Conservation (phyloP, 768 basidiomycete species). For the Chlorophyllum brunneum region DNA sequence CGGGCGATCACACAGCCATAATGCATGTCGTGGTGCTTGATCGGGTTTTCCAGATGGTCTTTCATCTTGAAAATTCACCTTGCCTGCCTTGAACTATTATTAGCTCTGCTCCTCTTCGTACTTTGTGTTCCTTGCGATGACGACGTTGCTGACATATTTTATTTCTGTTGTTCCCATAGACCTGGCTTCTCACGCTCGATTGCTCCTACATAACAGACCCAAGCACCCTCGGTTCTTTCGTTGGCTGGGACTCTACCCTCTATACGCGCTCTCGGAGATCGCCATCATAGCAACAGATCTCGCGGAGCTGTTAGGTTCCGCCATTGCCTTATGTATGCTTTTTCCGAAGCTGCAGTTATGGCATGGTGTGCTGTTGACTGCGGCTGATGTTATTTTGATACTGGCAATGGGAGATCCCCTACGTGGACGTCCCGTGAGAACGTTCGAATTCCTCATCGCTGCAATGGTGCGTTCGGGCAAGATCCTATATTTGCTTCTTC, state of each 20-base stretch:
- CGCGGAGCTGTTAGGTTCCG: slow-evolving; percentile 78
- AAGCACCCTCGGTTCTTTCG: slow-evolving; percentile 53
- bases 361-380: slow-evolving; percentile 68
- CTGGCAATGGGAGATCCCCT: slow-evolving; percentile 71
- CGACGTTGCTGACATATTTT: slow-evolving; percentile 12
- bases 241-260: slow-evolving; percentile 59
- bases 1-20: too few relatives aligned
- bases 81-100: too few relatives aligned
- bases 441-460: slow-evolving; percentile 67
- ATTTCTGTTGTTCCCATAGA: slow-evolving; percentile 25
- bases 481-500: background rate
- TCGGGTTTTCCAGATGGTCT: too few relatives aligned
- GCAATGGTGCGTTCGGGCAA: slow-evolving; percentile 42
- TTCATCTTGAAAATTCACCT: too few relatives aligned
- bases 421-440: slow-evolving; percentile 57
- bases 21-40: too few relatives aligned
- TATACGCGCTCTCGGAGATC: slow-evolving; percentile 61
- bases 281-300: slow-evolving; percentile 78
- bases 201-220: slow-evolving; percentile 62
- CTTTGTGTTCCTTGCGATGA: background rate
- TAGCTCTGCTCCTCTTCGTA: background rate
- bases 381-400: slow-evolving; percentile 64
- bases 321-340: slow-evolving; percentile 74
- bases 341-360: slow-evolving; percentile 67
- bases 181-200: slow-evolving; percentile 54